These are phyloP conservation scores for Penicillium manginii DNA, from an alignment of 495 filamentous ascomycete genomes.

Conservation along the genomic window DNA sequence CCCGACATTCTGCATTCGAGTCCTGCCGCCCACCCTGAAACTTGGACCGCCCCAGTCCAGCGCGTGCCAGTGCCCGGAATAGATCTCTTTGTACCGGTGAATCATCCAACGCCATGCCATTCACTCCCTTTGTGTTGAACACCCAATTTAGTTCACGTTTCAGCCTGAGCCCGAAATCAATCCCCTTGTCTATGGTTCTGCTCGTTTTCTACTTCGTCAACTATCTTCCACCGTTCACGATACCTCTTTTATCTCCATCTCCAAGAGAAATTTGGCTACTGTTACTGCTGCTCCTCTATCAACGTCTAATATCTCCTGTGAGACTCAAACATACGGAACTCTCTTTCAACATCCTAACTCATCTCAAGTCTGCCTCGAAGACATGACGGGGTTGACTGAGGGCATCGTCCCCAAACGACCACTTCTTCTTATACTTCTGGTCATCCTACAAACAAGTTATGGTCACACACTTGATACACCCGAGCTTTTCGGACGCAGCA, in stretches of 20 bases:
- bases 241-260: constrained; percentile 5
- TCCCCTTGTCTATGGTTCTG: constrained; percentile 17
- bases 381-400: constrained; percentile 25
- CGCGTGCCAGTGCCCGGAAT: constrained; percentile 38
- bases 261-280: constrained; percentile 1
- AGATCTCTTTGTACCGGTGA: constrained; percentile 16
- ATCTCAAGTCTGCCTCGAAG: neutral
- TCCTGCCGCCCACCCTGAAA: constrained; percentile 27
- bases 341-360: neutral
- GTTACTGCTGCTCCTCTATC: constrained; percentile 1
- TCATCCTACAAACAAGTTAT: constrained; percentile 32
- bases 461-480: constrained; percentile 27
- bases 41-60: constrained; percentile 32
- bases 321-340: no score
- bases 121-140: constrained; percentile 6
- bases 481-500: constrained; percentile 36
- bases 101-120: neutral
- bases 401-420: constrained; percentile 12
- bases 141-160: constrained; percentile 10
- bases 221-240: constrained; percentile 9
- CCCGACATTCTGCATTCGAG: constrained; percentile 13
- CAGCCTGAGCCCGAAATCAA: constrained; percentile 12
- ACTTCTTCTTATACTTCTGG: constrained; percentile 25
- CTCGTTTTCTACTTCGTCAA: neutral
- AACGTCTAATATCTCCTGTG: neutral